Evolutionary conservation across 176 grass and related monocot genomes (phyloP).

Genomic region (Tillandsia fasciculata): DNA sequence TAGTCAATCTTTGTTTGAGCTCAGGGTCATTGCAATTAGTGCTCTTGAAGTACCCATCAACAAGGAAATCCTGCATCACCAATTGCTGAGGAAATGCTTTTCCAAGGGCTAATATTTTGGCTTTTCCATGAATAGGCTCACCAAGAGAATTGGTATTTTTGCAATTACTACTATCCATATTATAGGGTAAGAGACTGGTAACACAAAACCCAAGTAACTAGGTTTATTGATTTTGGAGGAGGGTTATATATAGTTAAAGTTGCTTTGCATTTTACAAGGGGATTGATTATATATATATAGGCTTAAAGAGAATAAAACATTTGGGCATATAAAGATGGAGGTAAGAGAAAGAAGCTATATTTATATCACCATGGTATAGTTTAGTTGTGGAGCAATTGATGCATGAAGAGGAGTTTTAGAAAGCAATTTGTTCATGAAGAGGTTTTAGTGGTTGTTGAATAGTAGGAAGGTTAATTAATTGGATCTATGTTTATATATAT

Average conservation of each 20-base stretch:
- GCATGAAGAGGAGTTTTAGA: conserved; percentile 13
- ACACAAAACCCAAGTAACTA: no score
- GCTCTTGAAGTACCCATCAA: conserved; percentile 72
- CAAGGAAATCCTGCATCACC: conserved; percentile 62
- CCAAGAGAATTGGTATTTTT: neutral
- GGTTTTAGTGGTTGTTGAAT: no score
- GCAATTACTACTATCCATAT: neutral
- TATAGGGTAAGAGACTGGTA: neutral
- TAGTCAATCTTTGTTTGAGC: conserved; percentile 61
- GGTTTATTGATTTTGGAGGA: no score
- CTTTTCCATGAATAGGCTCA: conserved; percentile 35
- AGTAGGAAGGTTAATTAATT: no score
- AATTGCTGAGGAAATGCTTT: conserved; percentile 71
- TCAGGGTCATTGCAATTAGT: conserved; percentile 60
- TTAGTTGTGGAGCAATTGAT: conserved; percentile 36
- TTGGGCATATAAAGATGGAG: neutral
- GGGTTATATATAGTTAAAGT: no score
- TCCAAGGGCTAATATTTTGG: conserved; percentile 63
- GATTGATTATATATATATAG: neutral
- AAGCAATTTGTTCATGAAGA: no score
- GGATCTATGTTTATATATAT: no score
- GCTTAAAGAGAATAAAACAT: conserved; percentile 2
- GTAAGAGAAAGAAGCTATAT: conserved; percentile 11
- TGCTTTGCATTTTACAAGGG: no score
- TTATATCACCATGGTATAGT: conserved; percentile 2